Evolutionary conservation across 225 moss, liverwort and hornwort species (phyloP), one percentile per base, ranked within the genome.

Genomic region (Bryum argenteum): DNA sequence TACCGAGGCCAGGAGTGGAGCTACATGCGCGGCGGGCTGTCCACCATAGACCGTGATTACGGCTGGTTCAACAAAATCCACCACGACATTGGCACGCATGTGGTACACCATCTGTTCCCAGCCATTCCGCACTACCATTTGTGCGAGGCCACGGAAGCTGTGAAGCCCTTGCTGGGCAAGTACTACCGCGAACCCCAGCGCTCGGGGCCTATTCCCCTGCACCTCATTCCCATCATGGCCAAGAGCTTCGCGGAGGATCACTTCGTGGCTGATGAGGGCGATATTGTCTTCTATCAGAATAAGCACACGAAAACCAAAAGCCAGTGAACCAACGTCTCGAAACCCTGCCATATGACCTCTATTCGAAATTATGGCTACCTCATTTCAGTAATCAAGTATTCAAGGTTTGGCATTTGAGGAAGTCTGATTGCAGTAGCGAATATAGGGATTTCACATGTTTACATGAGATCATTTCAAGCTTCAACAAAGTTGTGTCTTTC

Each of bases 1-100:
- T 90, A 87, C 75, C 69, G 90, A 6, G 90, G 87, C n/a, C 73
- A 84, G 76, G 89, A 89, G 56, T 87, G 89, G 89, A 89, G 73
- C 64, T 87, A 78, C 71, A 66, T 82, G 77, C 84, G 82, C 17
- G 87, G 87, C 3, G 90, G 87, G 10, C 23, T 90, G 54, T 90
- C 90, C 4, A 90, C 90, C 10, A 90, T 87, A 26, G 87, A 87
- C 11, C 56, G 87, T 0, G 87, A 87, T 78, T 87, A 83, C 20
- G 86, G 83, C 3, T 20, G 59, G 26, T 64, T 86, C 64, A 86
- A 86, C 61, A 78, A 78, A 18, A 64, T 86, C 5, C 86, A 83
- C 48, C 86, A 83, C 69, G 83, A 86, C 64, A 86, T 83, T 17
- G 86, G 86, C 13, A 86, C 86, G 1, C 86, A 86, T 10, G 86